Conservation (phyloP, 2,329 filamentous ascomycete genomes). For the Colletotrichum caudatum region DNA sequence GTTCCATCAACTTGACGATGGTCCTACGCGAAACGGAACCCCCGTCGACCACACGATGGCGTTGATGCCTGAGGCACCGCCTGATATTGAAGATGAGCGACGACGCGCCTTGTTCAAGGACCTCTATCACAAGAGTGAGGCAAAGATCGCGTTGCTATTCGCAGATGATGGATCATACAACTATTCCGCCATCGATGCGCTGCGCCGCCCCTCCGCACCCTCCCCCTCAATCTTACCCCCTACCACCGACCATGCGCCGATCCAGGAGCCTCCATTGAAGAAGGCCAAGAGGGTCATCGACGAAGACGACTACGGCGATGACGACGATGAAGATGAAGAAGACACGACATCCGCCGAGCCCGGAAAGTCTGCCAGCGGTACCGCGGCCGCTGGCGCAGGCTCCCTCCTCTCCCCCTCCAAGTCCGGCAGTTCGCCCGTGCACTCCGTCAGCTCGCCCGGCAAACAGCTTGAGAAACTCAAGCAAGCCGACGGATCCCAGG, state of each 20-base stretch:
- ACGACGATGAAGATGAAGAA: conserved; percentile 81
- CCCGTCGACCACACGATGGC: conserved; percentile 62
- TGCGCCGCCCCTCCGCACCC: conserved; percentile 58
- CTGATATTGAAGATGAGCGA: conserved; percentile 75
- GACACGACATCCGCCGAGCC: conserved; percentile 71
- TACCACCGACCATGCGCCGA: conserved; percentile 69
- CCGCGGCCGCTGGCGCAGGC: conserved; percentile 64
- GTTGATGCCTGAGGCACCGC: conserved; percentile 71
- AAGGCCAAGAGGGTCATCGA: conserved; percentile 82
- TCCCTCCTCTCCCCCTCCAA: conserved; percentile 76
- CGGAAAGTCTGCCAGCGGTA: conserved; percentile 64
- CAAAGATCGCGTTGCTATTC: conserved; percentile 83
- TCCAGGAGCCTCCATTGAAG: conserved; percentile 75
- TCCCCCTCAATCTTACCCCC: conserved; percentile 61
- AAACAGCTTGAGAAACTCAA: conserved; percentile 65
- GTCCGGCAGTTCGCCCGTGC: conserved; percentile 75
- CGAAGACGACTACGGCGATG: conserved; percentile 88
- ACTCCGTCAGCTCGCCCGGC: conserved; percentile 71
- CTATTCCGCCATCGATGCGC: conserved; percentile 64
- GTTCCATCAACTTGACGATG: conserved; percentile 73
- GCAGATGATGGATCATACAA: conserved; percentile 67
- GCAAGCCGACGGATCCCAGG: conserved; percentile 59
- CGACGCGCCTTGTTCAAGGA: conserved; percentile 81
- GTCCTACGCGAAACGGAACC: conserved; percentile 62
- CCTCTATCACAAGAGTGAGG: conserved; percentile 81